Conservation (phyloP, 2,329 filamentous ascomycete species). For the Phaeosphaeriaceae sp. region DNA sequence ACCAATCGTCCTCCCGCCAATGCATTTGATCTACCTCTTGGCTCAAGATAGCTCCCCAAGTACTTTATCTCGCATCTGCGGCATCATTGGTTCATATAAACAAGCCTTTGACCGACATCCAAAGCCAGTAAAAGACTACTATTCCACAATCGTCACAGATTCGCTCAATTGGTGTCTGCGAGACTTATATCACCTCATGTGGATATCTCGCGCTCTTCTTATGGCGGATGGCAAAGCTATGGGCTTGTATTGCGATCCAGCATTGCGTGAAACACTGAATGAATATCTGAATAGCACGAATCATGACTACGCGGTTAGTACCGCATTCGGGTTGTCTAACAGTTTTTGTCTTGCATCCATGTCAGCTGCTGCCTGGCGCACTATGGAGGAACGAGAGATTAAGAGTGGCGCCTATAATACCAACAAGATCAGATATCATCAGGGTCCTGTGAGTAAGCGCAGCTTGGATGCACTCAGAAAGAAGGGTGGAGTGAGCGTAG, state of each 20-base stretch:
- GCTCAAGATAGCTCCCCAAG: conserved; percentile 69
- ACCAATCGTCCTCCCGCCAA: conserved; percentile 71
- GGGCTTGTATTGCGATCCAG: conserved; percentile 58
- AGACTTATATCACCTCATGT: conserved; percentile 84
- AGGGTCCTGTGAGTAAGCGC: conserved; percentile 69
- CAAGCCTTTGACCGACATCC: conserved; percentile 71
- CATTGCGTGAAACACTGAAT: conserved; percentile 53
- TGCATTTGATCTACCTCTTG: conserved; percentile 72
- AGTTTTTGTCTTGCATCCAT: conserved; percentile 54
- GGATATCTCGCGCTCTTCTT: conserved; percentile 76
- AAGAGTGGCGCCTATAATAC: conserved; percentile 27
- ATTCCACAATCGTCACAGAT: conserved; percentile 49
- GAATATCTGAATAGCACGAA: conserved; percentile 51
- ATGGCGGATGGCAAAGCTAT: conserved; percentile 65
- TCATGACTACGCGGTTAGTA: conserved; percentile 46
- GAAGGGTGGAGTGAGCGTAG: conserved; percentile 69
- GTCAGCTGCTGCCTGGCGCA: conserved; percentile 55
- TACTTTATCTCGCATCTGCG: conserved; percentile 71
- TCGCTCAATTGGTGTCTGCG: conserved; percentile 84
- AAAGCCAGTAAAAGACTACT: conserved; percentile 48
- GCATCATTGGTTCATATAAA: conserved; percentile 75
- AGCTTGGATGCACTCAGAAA: conserved; percentile 68
- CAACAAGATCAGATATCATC: conserved; percentile 38
- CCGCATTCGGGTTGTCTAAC: conserved; percentile 56
- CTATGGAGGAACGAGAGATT: conserved; percentile 55